These are phyloP conservation scores for Wickerhamomyces queroliae DNA, from an alignment of 805 yeast genomes.

Conservation along the genomic window DNA sequence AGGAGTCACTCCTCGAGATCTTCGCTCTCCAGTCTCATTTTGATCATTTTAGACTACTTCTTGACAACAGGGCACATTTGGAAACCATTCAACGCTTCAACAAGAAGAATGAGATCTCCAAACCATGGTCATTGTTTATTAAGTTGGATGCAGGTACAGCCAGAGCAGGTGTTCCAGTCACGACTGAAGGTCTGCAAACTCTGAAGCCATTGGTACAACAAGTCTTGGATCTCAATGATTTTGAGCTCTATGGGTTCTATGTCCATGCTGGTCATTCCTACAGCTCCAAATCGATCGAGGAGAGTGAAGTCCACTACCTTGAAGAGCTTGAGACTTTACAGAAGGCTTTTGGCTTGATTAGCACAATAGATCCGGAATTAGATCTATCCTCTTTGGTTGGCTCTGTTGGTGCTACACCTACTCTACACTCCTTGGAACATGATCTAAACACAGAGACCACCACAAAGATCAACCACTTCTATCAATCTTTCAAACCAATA, in stretches of 20 bases:
- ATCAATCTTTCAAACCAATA: conserved; percentile 28
- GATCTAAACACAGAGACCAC: conserved; percentile 13
- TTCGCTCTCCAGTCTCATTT: conserved; percentile 35
- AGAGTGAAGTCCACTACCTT: conserved; percentile 42
- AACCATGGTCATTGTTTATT: conserved; percentile 58
- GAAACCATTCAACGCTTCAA: conserved; percentile 37
- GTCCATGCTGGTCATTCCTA: conserved; percentile 82
- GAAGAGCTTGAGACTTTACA: conserved; percentile 55
- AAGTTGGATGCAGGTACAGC: conserved; percentile 69
- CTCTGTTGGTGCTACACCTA: conserved; percentile 82
- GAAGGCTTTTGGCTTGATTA: conserved; percentile 38
- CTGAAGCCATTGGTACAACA: conserved; percentile 31
- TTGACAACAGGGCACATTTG: conserved; percentile 57
- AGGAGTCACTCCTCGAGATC: conserved; percentile 42
- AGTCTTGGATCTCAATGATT: conserved; percentile 22
- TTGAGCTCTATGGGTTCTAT: conserved; percentile 61
- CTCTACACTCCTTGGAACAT: conserved; percentile 53
- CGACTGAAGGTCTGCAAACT: conserved; percentile 19
- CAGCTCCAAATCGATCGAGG: conserved; percentile 34
- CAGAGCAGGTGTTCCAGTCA: conserved; percentile 51
- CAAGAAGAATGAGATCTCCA: conserved; percentile 14
- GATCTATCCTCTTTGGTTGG: conserved; percentile 39
- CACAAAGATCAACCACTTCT: conserved; percentile 7
- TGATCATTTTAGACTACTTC: conserved; percentile 45
- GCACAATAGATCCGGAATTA: conserved; percentile 26